Base-by-base conservation (phyloP, 495 filamentous ascomycete genomes). In the Daldinia childiae region DNA sequence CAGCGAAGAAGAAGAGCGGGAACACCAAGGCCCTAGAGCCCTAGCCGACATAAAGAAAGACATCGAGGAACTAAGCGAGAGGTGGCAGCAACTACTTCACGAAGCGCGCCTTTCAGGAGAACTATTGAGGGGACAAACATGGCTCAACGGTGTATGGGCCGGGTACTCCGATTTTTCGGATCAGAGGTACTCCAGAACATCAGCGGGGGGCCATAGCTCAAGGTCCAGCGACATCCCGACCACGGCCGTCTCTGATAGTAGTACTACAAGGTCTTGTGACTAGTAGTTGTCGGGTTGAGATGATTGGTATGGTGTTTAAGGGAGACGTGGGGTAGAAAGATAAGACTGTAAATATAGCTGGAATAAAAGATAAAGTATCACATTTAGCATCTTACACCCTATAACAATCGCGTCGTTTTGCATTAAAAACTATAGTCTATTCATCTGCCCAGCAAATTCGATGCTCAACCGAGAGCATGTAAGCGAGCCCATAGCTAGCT, bases 401-500 rank as follows among this genome's bases (percentile, higher is more conserved):
- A 12, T 24, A 5, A 48, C 43, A 4, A 12, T 11, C 1, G 19
- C 7, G 43, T 24, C 34, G 8, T 48, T 48, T 21, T 14, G 17
- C 24, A 29, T 54, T 54, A 54, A 27, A 27, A 54, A 54, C 27
- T 52, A 52, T 54, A 3, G 15, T 54, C 11, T 54, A 54, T 54
- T 54, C 4, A 54, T 29, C 24, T 30, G 27, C 9, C 7, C 29
- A 51, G 50, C 39, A 24, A 24, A 48, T 48, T 48, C 43, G 9
- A 48, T 12, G 41, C 64, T 48, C 48, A 34, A 11, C 45, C 51
- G 48, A 68, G 64, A 21, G 43, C 58, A 29, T 34, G 34, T 41
- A 8, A 7, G 17, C 43, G 12, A 7, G 17, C 43, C 15, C 19
- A 38, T 60, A 61, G 26, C 58, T 48, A 58, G 41, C 52, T 63